These are phyloP conservation scores for Solanum phureja DNA, from an alignment of 257 asterid species.

Conservation along the genomic window DNA sequence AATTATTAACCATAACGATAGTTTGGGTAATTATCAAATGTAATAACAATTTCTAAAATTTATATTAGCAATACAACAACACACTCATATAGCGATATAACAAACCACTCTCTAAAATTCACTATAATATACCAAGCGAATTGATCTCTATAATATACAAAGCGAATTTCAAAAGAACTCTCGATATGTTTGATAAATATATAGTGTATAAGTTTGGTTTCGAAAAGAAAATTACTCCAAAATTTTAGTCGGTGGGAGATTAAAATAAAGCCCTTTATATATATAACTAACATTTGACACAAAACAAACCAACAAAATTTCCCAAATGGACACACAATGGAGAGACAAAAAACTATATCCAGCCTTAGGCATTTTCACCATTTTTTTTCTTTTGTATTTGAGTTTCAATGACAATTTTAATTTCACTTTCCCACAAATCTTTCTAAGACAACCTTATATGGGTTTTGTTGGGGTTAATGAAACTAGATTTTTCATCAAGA, in stretches of 20 bases:
- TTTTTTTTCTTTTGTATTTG: constrained; percentile 19
- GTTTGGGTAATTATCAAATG: background rate
- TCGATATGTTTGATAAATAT: background rate
- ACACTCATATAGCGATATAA: background rate
- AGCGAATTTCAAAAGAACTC: background rate
- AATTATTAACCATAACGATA: background rate
- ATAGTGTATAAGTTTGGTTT: background rate
- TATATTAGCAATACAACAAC: no score
- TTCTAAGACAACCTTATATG: constrained; percentile 26
- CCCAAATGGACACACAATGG: constrained; percentile 30
- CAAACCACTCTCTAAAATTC: no score
- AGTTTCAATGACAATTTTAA: constrained; percentile 17
- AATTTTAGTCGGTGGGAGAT: background rate
- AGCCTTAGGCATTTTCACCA: constrained; percentile 17
- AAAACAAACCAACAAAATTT: background rate
- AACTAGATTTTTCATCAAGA: constrained; percentile 35
- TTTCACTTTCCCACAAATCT: constrained; percentile 14
- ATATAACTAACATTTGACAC: background rate
- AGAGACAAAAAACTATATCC: constrained; percentile 27
- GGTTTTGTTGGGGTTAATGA: constrained; percentile 39
- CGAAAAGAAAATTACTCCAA: background rate
- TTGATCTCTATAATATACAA: no score
- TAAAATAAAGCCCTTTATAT: background rate
- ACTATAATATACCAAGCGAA: no score
- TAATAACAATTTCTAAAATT: background rate